Evolutionary conservation across 441 rosid genomes (phyloP), one percentile per base, ranked within the genome.

Genomic region (Geranium incanum): DNA sequence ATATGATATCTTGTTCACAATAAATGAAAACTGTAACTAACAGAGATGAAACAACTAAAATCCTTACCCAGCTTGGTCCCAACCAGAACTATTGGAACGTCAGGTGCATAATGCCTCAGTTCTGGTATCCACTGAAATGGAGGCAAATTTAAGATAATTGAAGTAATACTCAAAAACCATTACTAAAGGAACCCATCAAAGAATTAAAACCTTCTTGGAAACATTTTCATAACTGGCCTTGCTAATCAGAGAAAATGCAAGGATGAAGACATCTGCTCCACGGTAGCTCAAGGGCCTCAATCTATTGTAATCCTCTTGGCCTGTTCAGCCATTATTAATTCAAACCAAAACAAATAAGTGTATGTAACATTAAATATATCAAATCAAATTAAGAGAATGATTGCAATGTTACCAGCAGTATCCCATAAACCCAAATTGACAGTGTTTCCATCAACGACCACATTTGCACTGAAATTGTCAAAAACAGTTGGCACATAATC

Each of bases 391-490:
- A 67, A 67, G n/a, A 67, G 33, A 16, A 18, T 41, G n/a, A 16
- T 16, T 18, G 57, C 33, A 66, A 76, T 73, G 63, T 81, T 81
- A 90, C 94, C 94, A 36, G 92, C 91, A 64, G 92, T 86, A 75
- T 90, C 92, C 92, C 92, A 90, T 62, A 87, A 77, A 16, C 89
- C 92, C 64, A 89, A 81, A 78, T 91, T 89, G 69, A 89, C 88
- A 7, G 91, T 90, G 79, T 80, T 83, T 59, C 94, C 92, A 79
- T 91, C 89, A 66, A 90, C 96, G 67, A 87, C 92, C 66, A 91
- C 91, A 83, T 87, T 87, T 75, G 94, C 94, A 79, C 94, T 88
- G 86, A 90, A 89, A 80, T 89, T 87, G 85, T 89, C 93, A 77
- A 89, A 91, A 67, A 87, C 93, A 23, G 95, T 89, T 1, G 91